Evolutionary conservation across 2,329 filamentous ascomycete species (phyloP).

Genomic region (Dactylellina haptotyla): DNA sequence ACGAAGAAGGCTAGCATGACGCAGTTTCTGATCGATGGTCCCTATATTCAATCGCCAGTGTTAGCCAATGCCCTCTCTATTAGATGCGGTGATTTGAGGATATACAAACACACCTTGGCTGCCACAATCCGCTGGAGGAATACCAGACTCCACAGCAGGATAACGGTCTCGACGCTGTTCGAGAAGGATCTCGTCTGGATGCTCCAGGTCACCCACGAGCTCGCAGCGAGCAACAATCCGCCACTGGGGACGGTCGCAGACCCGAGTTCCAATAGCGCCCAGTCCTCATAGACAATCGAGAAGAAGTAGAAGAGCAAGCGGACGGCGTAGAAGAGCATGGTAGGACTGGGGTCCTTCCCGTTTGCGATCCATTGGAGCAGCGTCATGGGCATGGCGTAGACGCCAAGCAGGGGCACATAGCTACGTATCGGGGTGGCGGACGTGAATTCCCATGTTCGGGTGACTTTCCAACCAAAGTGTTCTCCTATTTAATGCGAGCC

Average conservation of each 20-base stretch:
- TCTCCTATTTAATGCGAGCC: constrained; percentile 72
- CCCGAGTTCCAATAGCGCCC: constrained; percentile 91
- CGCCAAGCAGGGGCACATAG: constrained; percentile 94
- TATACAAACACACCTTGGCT: constrained; percentile 70
- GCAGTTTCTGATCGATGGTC: constrained; percentile 62
- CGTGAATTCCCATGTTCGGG: constrained; percentile 95
- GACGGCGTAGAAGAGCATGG: constrained; percentile 87
- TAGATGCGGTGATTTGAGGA: constrained; percentile 1
- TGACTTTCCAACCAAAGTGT: constrained; percentile 90
- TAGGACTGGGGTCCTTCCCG: constrained; percentile 74
- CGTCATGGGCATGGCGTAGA: constrained; percentile 93
- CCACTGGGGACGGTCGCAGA: constrained; percentile 76
- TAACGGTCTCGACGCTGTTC: constrained; percentile 92
- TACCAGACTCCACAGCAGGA: constrained; percentile 92
- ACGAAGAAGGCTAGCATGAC: constrained; percentile 80
- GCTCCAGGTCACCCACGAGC: constrained; percentile 98
- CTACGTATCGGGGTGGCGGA: constrained; percentile 88
- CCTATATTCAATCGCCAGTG: constrained; percentile 6
- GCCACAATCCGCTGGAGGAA: constrained; percentile 86
- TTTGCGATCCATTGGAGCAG: constrained; percentile 92
- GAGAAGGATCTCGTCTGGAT: constrained; percentile 99
- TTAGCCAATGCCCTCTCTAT: constrained; percentile 2
- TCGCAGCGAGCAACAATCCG: constrained; percentile 85
- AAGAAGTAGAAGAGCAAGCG: constrained; percentile 90
- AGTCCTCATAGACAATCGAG: constrained; percentile 97